These are phyloP conservation scores for Penicillium roqueforti DNA, from an alignment of 495 filamentous ascomycete species.

Conservation along the genomic window DNA sequence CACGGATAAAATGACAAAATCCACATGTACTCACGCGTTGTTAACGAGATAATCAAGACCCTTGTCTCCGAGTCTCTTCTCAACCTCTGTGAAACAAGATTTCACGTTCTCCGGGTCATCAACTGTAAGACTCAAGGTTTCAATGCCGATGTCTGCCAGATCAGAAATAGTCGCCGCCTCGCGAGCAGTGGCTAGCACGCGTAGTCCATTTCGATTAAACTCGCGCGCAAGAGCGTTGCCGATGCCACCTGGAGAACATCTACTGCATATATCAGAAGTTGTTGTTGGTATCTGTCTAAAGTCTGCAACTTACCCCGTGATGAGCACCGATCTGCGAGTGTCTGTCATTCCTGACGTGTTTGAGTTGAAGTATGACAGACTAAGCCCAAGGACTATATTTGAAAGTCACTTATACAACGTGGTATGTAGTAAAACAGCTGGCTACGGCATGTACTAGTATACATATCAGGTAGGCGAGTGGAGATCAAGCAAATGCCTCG, in stretches of 20 bases:
- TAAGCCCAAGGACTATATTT: neutral
- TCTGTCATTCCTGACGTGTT: slow-evolving; percentile 28
- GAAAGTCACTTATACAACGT: neutral
- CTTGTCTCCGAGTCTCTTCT: slow-evolving; percentile 37
- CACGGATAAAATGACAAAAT: neutral
- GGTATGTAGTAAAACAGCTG: neutral
- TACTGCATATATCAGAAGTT: slow-evolving; percentile 17
- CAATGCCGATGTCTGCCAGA: slow-evolving; percentile 45
- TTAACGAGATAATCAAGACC: slow-evolving; percentile 57
- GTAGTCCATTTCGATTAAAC: slow-evolving; percentile 48
- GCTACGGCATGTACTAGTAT: neutral
- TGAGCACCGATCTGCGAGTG: slow-evolving; percentile 40
- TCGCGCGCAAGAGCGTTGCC: slow-evolving; percentile 55
- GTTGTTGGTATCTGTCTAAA: neutral
- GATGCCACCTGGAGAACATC: slow-evolving; percentile 55
- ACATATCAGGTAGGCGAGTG: neutral
- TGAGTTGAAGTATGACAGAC: neutral
- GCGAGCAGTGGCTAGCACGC: slow-evolving; percentile 56
- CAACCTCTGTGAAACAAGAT: slow-evolving; percentile 39
- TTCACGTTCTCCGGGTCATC: slow-evolving; percentile 45
- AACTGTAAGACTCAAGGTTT: slow-evolving; percentile 52
- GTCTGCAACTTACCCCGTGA: slow-evolving; percentile 39
- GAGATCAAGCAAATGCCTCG: neutral
- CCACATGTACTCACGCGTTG: slow-evolving; percentile 55
- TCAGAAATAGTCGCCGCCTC: slow-evolving; percentile 45